Evolutionary conservation across 2,329 filamentous ascomycete species (phyloP).

Genomic region (Cladosporium austrohemisphaericum): DNA sequence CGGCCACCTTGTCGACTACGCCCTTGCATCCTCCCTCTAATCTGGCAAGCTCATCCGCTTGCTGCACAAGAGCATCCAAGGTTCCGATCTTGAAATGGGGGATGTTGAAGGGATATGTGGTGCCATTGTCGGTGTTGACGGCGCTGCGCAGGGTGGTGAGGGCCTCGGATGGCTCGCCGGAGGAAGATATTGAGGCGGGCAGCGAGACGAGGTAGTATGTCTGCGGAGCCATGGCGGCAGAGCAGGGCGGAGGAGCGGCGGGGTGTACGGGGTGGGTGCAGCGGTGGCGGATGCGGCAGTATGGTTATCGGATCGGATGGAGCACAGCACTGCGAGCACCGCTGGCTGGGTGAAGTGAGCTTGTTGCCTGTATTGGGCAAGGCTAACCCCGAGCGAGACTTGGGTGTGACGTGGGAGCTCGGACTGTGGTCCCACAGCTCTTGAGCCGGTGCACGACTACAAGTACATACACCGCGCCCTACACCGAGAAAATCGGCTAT

Average conservation of each 20-base stretch:
- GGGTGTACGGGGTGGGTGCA: background rate
- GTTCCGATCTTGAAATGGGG: conserved; percentile 98
- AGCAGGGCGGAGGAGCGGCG: background rate
- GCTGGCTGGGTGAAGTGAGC: no score
- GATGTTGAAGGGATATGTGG: conserved; percentile 72
- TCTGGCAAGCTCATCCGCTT: conserved; percentile 92
- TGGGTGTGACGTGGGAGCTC: no score
- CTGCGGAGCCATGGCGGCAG: conserved; percentile 31
- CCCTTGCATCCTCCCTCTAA: conserved; percentile 74
- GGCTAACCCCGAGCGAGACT: no score
- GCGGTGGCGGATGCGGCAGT: conserved; percentile 13
- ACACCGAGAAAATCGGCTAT: no score
- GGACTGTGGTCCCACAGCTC: no score
- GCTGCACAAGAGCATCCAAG: conserved; percentile 88
- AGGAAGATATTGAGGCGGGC: conserved; percentile 79
- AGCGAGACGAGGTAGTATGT: conserved; percentile 89
- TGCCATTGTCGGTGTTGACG: conserved; percentile 70
- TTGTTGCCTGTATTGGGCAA: no score
- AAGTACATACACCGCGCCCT: no score
- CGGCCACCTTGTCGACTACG: conserved; percentile 82
- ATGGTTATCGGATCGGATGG: conserved; percentile 7
- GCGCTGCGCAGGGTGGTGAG: conserved; percentile 70
- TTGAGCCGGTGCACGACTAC: no score
- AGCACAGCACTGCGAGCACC: no score
- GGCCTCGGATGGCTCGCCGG: conserved; percentile 75